Percentiles rank a stretch among this genome's conserved stretches.
Evolutionary conservation across 768 basidiomycete species (phyloP).

Genomic region (Rhodosporidiobolus sp.): DNA sequence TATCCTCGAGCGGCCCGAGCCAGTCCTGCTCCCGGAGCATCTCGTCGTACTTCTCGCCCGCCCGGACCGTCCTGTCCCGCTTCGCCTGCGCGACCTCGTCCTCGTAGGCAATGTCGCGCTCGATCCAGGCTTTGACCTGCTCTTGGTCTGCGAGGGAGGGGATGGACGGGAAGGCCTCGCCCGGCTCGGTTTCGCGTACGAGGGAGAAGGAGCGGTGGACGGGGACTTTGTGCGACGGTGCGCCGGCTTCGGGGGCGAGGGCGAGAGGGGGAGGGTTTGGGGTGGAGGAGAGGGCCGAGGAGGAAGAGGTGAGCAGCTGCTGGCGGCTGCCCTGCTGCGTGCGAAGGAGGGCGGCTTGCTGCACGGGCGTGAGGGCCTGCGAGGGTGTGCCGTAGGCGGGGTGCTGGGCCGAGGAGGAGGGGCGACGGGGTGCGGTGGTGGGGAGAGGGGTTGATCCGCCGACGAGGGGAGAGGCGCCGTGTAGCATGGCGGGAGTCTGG

Average conservation of each 20-base stretch:
- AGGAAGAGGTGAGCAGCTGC: too few relatives aligned
- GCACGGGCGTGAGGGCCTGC: too few relatives aligned
- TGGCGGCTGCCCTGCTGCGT: too few relatives aligned
- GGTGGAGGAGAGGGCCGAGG: neutral
- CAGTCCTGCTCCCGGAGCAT: slow-evolving; percentile 36
- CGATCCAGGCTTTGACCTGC: slow-evolving; percentile 31
- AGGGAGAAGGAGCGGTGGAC: slow-evolving; percentile 6
- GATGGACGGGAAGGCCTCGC: slow-evolving; percentile 30
- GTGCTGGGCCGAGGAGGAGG: neutral
- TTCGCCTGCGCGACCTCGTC: slow-evolving; percentile 4
- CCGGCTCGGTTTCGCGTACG: slow-evolving; percentile 18
- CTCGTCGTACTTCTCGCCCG: slow-evolving; percentile 17
- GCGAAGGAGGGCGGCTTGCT: too few relatives aligned
- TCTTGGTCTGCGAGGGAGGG: slow-evolving; percentile 1
- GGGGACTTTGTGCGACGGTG: slow-evolving; percentile 21
- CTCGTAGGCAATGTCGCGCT: slow-evolving; percentile 32
- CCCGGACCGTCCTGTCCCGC: neutral
- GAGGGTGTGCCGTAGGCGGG: too few relatives aligned
- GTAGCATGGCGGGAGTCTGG: neutral
- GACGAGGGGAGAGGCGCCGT: neutral
- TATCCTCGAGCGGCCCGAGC: slow-evolving; percentile 21
- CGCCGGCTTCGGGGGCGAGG: slow-evolving; percentile 9
- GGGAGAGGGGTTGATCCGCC: neutral
- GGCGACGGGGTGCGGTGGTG: neutral
- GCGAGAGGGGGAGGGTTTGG: neutral